Conservation (phyloP, 2,329 filamentous ascomycete species). For the Aciculosporium take region DNA sequence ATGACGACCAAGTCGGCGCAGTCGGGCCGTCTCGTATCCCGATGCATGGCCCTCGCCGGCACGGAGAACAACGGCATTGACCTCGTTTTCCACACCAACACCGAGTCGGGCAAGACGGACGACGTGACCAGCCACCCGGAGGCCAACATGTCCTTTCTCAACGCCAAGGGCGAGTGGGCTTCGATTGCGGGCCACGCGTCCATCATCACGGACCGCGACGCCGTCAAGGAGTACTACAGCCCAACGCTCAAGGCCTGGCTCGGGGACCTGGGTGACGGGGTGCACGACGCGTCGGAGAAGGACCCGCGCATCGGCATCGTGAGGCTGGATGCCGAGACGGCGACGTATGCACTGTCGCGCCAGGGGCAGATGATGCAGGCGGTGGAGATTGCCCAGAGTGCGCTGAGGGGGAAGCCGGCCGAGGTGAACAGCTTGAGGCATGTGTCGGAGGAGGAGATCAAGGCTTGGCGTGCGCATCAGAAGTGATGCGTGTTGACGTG, state of each 20-base stretch:
- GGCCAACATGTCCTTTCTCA: constrained; percentile 72
- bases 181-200: constrained; percentile 62
- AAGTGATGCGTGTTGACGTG: neutral
- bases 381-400: constrained; percentile 61
- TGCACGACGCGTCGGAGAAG: constrained; percentile 65
- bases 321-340: constrained; percentile 56
- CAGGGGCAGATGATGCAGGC: constrained; percentile 50
- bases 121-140: constrained; percentile 59
- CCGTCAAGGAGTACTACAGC: constrained; percentile 63
- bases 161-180: constrained; percentile 67
- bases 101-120: constrained; percentile 75
- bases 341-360: constrained; percentile 53
- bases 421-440: constrained; percentile 64
- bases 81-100: constrained; percentile 84
- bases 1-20: constrained; percentile 63
- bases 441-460: constrained; percentile 50
- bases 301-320: constrained; percentile 77
- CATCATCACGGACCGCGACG: constrained; percentile 53
- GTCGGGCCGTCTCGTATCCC: constrained; percentile 55
- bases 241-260: constrained; percentile 68
- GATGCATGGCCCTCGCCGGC: constrained; percentile 73
- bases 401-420: constrained; percentile 57
- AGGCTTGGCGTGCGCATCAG: constrained; percentile 33
- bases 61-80: constrained; percentile 70
- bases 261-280: constrained; percentile 70